Percentiles rank a stretch among this genome's conserved stretches.
These are phyloP conservation scores for Rhizopus microsporus DNA, from an alignment of 371 early-diverging fungal species.

Conservation along the genomic window DNA sequence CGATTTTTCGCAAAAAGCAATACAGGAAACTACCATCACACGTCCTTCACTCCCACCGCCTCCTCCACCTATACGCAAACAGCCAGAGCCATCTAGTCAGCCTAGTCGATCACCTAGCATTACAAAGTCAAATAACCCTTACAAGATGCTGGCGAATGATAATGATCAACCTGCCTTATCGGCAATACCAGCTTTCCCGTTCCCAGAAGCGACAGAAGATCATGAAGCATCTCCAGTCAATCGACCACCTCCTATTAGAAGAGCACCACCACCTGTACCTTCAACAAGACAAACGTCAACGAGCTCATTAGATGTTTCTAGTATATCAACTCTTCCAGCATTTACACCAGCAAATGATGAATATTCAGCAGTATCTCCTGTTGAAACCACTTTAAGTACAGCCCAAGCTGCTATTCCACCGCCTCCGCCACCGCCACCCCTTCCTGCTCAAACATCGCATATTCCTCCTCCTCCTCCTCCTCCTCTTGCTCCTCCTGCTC, in stretches of 20 bases:
- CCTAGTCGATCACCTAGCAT: conserved; percentile 3
- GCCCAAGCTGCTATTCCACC: too few species aligned
- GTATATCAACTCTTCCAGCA: too few species aligned
- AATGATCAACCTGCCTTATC: background rate
- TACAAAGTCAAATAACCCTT: conserved; percentile 26
- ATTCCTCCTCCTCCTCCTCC: conserved; percentile 27
- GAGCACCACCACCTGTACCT: conserved; percentile 26
- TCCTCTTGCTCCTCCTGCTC: conserved; percentile 46
- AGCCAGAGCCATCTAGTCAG: conserved; percentile 3
- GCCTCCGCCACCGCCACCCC: conserved; percentile 1
- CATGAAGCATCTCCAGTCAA: background rate
- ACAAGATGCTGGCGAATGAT: conserved; percentile 16
- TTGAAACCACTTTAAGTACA: too few species aligned
- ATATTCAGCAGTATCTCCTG: too few species aligned
- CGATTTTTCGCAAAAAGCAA: background rate
- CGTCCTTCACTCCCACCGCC: conserved; percentile 7
- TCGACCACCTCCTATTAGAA: background rate
- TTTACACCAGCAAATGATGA: too few species aligned
- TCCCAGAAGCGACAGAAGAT: background rate
- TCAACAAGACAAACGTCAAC: background rate
- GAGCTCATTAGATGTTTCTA: background rate
- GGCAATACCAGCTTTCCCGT: background rate
- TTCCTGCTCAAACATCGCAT: conserved; percentile 14
- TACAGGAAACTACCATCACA: background rate
- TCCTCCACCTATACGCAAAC: conserved; percentile 9